Evolutionary conservation across 2,329 filamentous ascomycete species (phyloP).

Genomic region (Claviceps cyperi): DNA sequence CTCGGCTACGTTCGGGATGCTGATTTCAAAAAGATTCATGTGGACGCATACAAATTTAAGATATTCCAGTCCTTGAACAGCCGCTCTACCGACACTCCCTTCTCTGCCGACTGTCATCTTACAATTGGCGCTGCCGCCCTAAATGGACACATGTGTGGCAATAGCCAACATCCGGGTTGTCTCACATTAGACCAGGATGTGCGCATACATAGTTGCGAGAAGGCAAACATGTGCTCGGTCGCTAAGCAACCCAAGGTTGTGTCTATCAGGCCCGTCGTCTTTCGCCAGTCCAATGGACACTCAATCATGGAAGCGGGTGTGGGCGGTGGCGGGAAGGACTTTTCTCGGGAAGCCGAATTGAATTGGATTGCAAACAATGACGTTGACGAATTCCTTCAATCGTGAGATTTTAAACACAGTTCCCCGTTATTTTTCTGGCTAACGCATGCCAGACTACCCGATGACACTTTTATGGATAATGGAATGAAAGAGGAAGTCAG

Average conservation of each 20-base stretch:
- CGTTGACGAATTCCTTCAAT: slow-evolving; percentile 31
- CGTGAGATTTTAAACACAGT: slow-evolving; percentile 12
- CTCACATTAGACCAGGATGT: slow-evolving; percentile 48
- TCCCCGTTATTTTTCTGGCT: not conserved
- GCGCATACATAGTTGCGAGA: slow-evolving; percentile 77
- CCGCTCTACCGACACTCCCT: slow-evolving; percentile 24
- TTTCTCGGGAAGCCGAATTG: slow-evolving; percentile 53
- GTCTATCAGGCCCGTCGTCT: slow-evolving; percentile 65
- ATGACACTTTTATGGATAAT: slow-evolving; percentile 4
- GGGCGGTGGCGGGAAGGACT: slow-evolving; percentile 65
- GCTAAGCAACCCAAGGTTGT: slow-evolving; percentile 41
- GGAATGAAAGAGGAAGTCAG: slow-evolving; percentile 6
- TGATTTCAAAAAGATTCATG: slow-evolving; percentile 46
- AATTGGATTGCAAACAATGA: slow-evolving; percentile 40
- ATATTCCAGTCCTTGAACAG: slow-evolving; percentile 53
- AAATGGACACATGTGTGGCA: slow-evolving; percentile 61
- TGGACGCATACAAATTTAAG: slow-evolving; percentile 65
- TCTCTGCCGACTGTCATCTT: slow-evolving; percentile 26
- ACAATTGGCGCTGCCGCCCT: slow-evolving; percentile 51
- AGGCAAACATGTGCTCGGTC: slow-evolving; percentile 45
- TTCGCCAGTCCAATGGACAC: slow-evolving; percentile 41
- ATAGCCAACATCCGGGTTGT: slow-evolving; percentile 53
- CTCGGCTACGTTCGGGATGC: not conserved
- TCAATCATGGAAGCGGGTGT: slow-evolving; percentile 61
- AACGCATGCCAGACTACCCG: slow-evolving; percentile 9